phyloP scores from a whole-genome alignment of 2,329 filamentous ascomycete species.

The Trichoderma brevicompactum region DNA sequence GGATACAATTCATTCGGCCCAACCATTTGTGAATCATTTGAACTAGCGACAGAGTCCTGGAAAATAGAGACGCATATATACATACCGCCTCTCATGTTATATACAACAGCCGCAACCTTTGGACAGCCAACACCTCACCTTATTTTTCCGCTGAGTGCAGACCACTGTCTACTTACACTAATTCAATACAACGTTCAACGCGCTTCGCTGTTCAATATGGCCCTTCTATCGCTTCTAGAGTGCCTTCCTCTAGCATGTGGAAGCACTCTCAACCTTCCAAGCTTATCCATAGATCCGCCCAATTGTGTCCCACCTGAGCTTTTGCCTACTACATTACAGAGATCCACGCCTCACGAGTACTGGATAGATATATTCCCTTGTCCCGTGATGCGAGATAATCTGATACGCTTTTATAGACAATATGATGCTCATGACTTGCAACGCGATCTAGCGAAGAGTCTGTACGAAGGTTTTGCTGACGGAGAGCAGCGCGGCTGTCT shows the following conservation, averaged over 20 bases:
- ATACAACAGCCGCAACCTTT: conserved; percentile 5
- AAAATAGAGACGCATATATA: background rate
- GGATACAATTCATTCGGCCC: background rate
- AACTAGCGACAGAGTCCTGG: background rate
- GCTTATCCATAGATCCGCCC: conserved; percentile 3
- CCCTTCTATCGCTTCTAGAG: background rate
- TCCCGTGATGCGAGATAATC: background rate
- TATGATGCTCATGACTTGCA: conserved; percentile 8
- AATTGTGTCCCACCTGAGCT: conserved; percentile 2
- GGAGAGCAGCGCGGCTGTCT: conserved; percentile 10
- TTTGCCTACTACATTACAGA: background rate
- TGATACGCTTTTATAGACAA: background rate
- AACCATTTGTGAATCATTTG: background rate
- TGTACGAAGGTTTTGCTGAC: conserved; percentile 8
- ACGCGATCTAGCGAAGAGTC: conserved; percentile 8
- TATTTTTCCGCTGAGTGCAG: background rate
- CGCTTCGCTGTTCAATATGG: conserved; percentile 11
- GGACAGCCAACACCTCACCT: conserved; percentile 4
- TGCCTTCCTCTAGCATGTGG: conserved; percentile 7
- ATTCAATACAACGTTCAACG: conserved; percentile 15
- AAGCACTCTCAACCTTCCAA: conserved; percentile 10
- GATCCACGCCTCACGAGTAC: conserved; percentile 7
- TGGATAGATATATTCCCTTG: conserved; percentile 17
- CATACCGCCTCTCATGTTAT: conserved; percentile 7
- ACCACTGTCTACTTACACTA: background rate